Percentiles rank a stretch among this genome's conserved stretches.
These are phyloP conservation scores for Macrocystidia cucumis DNA, from an alignment of 1,284 basidiomycete species.

Conservation along the genomic window DNA sequence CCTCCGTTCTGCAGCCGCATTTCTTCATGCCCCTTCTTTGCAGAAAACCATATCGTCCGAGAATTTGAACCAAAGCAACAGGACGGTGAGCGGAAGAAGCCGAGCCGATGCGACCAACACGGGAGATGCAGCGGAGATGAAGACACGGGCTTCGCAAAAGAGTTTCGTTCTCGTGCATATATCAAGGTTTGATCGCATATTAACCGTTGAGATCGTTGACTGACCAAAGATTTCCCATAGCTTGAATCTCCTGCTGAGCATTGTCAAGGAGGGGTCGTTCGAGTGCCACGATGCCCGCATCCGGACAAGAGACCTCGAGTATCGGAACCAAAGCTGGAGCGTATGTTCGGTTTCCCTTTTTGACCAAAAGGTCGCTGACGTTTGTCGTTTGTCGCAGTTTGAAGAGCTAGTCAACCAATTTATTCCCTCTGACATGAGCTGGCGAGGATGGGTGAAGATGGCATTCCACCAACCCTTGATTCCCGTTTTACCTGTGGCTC, in stretches of 20 bases:
- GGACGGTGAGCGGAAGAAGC: too few species aligned
- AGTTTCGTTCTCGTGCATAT: slow-evolving; percentile 82
- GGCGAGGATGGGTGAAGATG: slow-evolving; percentile 78
- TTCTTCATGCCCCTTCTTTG: slow-evolving; percentile 11
- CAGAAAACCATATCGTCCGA: slow-evolving; percentile 26
- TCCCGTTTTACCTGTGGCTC: slow-evolving; percentile 67
- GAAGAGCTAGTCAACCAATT: slow-evolving; percentile 80
- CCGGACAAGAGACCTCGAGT: slow-evolving; percentile 68
- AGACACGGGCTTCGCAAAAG: slow-evolving; percentile 68
- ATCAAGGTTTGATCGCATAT: slow-evolving; percentile 44
- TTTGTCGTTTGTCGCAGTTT: slow-evolving; percentile 41
- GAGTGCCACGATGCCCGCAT: slow-evolving; percentile 69
- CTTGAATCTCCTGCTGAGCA: slow-evolving; percentile 59
- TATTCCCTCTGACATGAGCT: slow-evolving; percentile 67
- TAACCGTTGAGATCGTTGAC: not conserved
- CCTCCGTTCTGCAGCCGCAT: slow-evolving; percentile 25
- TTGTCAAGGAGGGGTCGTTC: slow-evolving; percentile 66
- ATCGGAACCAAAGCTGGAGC: slow-evolving; percentile 85
- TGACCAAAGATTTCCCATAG: slow-evolving; percentile 26
- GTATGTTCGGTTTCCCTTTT: slow-evolving; percentile 32
- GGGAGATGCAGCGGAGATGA: slow-evolving; percentile 69
- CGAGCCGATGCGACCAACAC: slow-evolving; percentile 10
- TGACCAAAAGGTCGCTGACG: slow-evolving; percentile 5
- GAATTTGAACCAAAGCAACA: too few species aligned
- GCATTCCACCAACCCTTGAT: slow-evolving; percentile 71